These are phyloP conservation scores for Sophora flavescens DNA, from an alignment of 306 rosid species.

Conservation along the genomic window DNA sequence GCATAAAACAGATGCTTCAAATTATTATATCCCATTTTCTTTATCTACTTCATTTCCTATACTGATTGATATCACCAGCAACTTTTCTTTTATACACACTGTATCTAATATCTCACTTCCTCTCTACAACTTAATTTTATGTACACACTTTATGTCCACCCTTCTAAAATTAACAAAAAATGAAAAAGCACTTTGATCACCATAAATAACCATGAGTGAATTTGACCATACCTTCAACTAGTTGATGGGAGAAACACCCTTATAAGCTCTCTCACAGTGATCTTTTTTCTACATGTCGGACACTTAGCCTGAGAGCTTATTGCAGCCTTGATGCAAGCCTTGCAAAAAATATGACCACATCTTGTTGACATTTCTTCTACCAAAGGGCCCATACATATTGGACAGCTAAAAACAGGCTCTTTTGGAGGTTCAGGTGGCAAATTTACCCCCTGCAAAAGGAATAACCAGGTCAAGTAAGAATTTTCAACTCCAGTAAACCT, in stretches of 20 bases:
- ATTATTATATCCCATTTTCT: not conserved
- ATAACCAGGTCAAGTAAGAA: slow-evolving; percentile 40
- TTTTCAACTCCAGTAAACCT: slow-evolving; percentile 16
- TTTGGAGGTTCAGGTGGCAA: slow-evolving; percentile 64
- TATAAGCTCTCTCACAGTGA: slow-evolving; percentile 62
- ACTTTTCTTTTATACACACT: not conserved
- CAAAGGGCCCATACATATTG: slow-evolving; percentile 74
- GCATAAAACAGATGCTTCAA: not conserved
- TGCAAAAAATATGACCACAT: slow-evolving; percentile 97
- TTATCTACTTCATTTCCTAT: not conserved
- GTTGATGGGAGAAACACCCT: slow-evolving; percentile 83
- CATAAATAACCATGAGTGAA: not conserved
- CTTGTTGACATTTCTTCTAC: slow-evolving; percentile 78
- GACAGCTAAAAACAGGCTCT: slow-evolving; percentile 79
- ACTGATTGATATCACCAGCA: not conserved
- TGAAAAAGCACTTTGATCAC: slow-evolving; percentile 2
- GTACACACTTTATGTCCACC: not conserved
- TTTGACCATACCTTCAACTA: slow-evolving; percentile 52
- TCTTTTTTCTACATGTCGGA: slow-evolving; percentile 83
- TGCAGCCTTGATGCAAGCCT: slow-evolving; percentile 67
- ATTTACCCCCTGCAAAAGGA: slow-evolving; percentile 56
- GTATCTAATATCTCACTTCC: not conserved
- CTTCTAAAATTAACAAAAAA: not conserved
- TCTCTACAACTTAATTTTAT: not conserved
- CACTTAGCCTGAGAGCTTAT: slow-evolving; percentile 59